Conservation (phyloP, 257 asterid genomes). For the Nyctanthes arbortristis region DNA sequence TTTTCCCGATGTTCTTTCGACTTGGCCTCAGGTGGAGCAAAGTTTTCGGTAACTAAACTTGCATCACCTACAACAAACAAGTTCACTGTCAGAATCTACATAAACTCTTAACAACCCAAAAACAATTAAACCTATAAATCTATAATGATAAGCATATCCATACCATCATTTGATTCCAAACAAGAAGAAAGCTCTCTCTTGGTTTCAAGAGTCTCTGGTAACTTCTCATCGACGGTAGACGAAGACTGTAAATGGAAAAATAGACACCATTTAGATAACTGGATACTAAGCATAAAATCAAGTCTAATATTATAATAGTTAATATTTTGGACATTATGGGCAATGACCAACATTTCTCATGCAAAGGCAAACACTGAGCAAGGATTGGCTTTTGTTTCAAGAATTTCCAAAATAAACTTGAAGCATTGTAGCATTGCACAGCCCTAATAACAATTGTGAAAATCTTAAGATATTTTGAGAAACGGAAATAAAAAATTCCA, state of each 20-base stretch:
- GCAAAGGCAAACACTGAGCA: background rate
- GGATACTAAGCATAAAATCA: constrained; percentile 7
- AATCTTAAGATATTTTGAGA: no score
- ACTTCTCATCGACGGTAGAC: constrained; percentile 30
- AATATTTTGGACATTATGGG: background rate
- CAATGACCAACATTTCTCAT: background rate
- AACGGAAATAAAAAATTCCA: no score
- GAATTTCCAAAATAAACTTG: background rate
- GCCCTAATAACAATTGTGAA: background rate
- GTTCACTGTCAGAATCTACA: constrained; percentile 14
- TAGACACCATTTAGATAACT: constrained; percentile 24
- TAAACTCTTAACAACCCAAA: constrained; percentile 2
- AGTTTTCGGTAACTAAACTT: constrained; percentile 20
- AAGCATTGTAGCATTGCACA: background rate
- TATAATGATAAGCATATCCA: background rate
- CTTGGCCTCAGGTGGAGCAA: constrained; percentile 27
- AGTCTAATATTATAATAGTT: background rate
- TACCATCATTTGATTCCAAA: constrained; percentile 39
- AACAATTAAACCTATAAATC: constrained; percentile 4
- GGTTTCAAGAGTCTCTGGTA: constrained; percentile 14
- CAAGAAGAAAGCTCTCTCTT: constrained; percentile 20
- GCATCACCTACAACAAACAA: constrained; percentile 37
- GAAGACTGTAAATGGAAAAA: constrained; percentile 40
- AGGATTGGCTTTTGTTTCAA: background rate
- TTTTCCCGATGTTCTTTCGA: constrained; percentile 21